phyloP scores from a whole-genome alignment of 2,329 filamentous ascomycete species.

The Penicillium corylophilum region DNA sequence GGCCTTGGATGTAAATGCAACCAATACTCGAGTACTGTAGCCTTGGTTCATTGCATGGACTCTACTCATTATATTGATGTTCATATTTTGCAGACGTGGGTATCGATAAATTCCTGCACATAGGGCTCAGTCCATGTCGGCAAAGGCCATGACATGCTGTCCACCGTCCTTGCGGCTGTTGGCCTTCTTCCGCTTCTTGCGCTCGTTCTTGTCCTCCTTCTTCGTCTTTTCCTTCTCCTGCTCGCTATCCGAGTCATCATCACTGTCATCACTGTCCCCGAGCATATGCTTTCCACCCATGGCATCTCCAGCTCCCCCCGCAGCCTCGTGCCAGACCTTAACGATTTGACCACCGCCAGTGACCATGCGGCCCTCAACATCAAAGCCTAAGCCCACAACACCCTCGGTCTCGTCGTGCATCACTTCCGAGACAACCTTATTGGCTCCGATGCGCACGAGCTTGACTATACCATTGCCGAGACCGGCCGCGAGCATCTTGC shows the following conservation, averaged over 20 bases:
- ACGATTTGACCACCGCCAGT: constrained; percentile 81
- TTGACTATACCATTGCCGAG: constrained; percentile 76
- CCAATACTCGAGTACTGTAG: neutral
- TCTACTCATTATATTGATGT: no score
- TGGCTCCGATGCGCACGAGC: constrained; percentile 71
- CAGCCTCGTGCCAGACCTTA: constrained; percentile 83
- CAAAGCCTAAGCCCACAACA: constrained; percentile 78
- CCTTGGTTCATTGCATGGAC: no score
- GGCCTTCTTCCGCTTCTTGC: constrained; percentile 48
- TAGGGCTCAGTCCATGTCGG: constrained; percentile 40
- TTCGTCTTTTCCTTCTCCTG: constrained; percentile 44
- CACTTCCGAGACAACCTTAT: constrained; percentile 68
- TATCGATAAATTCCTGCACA: constrained; percentile 18
- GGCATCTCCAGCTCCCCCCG: constrained; percentile 48
- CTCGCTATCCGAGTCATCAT: constrained; percentile 48
- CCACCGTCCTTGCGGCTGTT: constrained; percentile 47
- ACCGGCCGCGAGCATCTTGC: constrained; percentile 70
- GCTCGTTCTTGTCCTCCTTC: constrained; percentile 41
- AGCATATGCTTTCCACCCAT: constrained; percentile 36
- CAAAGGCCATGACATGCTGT: constrained; percentile 44
- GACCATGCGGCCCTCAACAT: constrained; percentile 81
- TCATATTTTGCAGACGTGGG: constrained; percentile 16
- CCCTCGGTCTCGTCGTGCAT: constrained; percentile 85
- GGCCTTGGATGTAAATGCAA: constrained; percentile 5
- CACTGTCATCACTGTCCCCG: constrained; percentile 46